Evolutionary conservation across 257 asterid genomes (phyloP), one percentile per base, ranked within the genome.

Genomic region (Marsdenia floribunda): DNA sequence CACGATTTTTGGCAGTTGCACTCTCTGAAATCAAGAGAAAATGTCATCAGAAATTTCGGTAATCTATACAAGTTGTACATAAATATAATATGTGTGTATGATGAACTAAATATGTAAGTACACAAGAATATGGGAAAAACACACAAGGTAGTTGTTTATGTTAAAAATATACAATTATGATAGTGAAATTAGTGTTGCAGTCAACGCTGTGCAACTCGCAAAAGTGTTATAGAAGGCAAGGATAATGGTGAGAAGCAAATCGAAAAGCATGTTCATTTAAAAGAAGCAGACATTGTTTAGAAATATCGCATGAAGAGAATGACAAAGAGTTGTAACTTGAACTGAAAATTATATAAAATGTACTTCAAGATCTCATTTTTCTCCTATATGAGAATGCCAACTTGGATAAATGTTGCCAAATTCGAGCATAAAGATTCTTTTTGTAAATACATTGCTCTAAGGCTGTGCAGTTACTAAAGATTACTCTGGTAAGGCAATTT

Each of bases 1-100:
- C 81, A 71, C 24, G 90, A 49, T 79, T 79, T 70, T 85, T 80
- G 53, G 90, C 83, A 66, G 69, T 82, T 63, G 71, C 78, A 73
- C 70, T 82, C 71, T 79, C 96, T 86, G 86, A 79, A 78, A 79
- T 84, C 73, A 74, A 53, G 24, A 63, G 4, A 73, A 40, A 59
- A 26, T 46, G 49, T 22, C 8, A 50, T 69, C 53, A 47, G 54
- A 49, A 33, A 10, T 69, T 68, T 42, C 44, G 42, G 53, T 33
- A 42, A 3, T 19, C 12, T 9, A 9, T 16, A 12, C 19, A 66
- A 29, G 10, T 9, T 24, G 11, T 61, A 29, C 38, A 61, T 1
- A 49, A 2, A 49, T 49, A 49, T 49, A 49, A 11, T n/a, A n/a
- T 49, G 54, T 49, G 54, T 49, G 54, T 49, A 3, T 29, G 3